Conservation (phyloP, 2,329 filamentous ascomycete species). For the Aspergillus sp. region DNA sequence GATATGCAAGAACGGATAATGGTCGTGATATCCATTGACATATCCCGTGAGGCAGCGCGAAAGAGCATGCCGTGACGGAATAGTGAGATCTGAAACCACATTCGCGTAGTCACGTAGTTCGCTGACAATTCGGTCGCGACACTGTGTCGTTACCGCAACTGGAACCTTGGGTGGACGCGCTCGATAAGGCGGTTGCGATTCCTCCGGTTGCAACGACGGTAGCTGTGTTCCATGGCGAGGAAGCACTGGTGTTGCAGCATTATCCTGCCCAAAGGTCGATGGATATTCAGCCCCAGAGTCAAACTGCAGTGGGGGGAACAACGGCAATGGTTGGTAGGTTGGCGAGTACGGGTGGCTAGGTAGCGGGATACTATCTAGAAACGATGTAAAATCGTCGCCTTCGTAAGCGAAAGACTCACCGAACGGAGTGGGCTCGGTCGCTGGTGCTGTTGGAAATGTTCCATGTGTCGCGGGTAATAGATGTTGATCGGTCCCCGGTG, state of each 20-base stretch:
- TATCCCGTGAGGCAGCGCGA: slow-evolving; percentile 36
- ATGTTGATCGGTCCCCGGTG: not conserved
- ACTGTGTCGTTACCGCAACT: slow-evolving; percentile 32
- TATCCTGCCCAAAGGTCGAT: slow-evolving; percentile 19
- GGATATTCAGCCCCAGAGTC: slow-evolving; percentile 25
- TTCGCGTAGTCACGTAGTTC: slow-evolving; percentile 26
- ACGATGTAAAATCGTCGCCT: slow-evolving; percentile 37
- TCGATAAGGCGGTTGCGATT: slow-evolving; percentile 25
- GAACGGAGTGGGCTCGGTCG: slow-evolving; percentile 20
- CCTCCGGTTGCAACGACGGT: slow-evolving; percentile 34
- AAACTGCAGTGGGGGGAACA: slow-evolving; percentile 31
- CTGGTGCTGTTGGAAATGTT: slow-evolving; percentile 11
- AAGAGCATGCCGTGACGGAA: slow-evolving; percentile 34
- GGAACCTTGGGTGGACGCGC: slow-evolving; percentile 28
- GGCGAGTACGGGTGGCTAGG: slow-evolving; percentile 36
- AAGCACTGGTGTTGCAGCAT: slow-evolving; percentile 24
- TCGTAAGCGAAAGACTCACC: slow-evolving; percentile 26
- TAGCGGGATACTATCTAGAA: slow-evolving; percentile 34
- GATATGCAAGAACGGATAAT: slow-evolving; percentile 35
- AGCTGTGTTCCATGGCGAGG: slow-evolving; percentile 34
- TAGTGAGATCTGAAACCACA: slow-evolving; percentile 26
- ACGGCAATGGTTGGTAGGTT: slow-evolving; percentile 32
- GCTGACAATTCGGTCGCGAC: slow-evolving; percentile 27
- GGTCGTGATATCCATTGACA: slow-evolving; percentile 33
- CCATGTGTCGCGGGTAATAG: slow-evolving; percentile 14